Evolutionary conservation across 2,329 filamentous ascomycete species (phyloP).

Genomic region (Meredithiella fracta): DNA sequence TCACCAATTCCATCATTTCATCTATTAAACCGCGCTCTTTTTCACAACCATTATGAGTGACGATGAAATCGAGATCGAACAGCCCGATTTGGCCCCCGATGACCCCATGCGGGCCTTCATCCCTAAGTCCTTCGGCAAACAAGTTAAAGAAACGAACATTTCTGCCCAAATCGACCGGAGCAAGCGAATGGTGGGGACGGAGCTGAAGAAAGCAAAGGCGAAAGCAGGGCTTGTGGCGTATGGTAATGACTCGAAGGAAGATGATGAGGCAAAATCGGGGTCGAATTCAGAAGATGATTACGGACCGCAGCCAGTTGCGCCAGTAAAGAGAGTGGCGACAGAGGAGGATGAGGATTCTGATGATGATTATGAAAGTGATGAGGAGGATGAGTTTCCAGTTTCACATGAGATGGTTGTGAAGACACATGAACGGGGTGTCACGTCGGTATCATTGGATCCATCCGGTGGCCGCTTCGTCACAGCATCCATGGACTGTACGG

Average conservation of each 20-base stretch:
- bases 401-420: slow-evolving; percentile 88
- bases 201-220: slow-evolving; percentile 12
- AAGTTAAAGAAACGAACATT: slow-evolving; percentile 54
- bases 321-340: slow-evolving; percentile 25
- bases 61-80: slow-evolving; percentile 41
- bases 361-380: slow-evolving; percentile 46
- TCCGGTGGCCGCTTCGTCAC: slow-evolving; percentile 72
- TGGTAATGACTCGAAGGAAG: slow-evolving; percentile 16
- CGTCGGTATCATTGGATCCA: slow-evolving; percentile 67
- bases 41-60: slow-evolving; percentile 25
- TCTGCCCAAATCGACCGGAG: slow-evolving; percentile 67
- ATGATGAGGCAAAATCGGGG: slow-evolving; percentile 19
- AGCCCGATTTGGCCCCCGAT: slow-evolving; percentile 34
- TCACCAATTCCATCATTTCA: not conserved
- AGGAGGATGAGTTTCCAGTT: slow-evolving; percentile 77
- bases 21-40: not conserved
- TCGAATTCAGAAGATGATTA: slow-evolving; percentile 29
- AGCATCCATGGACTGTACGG: slow-evolving; percentile 76
- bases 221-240: slow-evolving; percentile 13
- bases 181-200: slow-evolving; percentile 32
- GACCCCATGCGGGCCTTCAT: slow-evolving; percentile 63
- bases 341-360: slow-evolving; percentile 34
- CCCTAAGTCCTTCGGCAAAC: slow-evolving; percentile 73
- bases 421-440: slow-evolving; percentile 78
- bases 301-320: slow-evolving; percentile 24